Evolutionary conservation across 441 rosid species (phyloP).

Genomic region (Euphorbia celastroides): DNA sequence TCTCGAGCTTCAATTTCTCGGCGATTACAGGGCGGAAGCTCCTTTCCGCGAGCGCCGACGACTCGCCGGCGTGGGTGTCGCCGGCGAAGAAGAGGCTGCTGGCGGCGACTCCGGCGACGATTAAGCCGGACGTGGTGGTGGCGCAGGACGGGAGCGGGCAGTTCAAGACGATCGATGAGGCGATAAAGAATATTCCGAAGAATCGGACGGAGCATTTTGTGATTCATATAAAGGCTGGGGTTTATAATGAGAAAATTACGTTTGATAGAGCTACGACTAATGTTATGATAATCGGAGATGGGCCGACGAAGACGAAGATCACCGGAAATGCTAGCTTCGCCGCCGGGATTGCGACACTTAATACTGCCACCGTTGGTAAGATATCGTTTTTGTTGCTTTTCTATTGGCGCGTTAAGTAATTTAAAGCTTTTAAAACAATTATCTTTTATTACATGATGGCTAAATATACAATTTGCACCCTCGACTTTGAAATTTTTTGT

Average conservation of each 20-base stretch:
- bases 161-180: conserved; percentile 50
- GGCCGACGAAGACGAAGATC: conserved; percentile 55
- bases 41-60: conserved; percentile 17
- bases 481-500: too few relatives aligned
- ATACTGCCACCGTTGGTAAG: conserved; percentile 62
- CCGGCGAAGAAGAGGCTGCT: conserved; percentile 33
- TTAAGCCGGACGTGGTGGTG: conserved; percentile 45
- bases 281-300: conserved; percentile 73
- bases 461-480: too few relatives aligned
- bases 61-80: conserved; percentile 47
- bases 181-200: conserved; percentile 40
- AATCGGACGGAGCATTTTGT: conserved; percentile 33
- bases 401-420: too few relatives aligned
- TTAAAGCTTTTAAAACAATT: too few relatives aligned
- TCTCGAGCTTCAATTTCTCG: conserved; percentile 27
- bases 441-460: too few relatives aligned
- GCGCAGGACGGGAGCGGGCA: conserved; percentile 75
- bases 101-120: conserved; percentile 11
- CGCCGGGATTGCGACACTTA: conserved; percentile 44
- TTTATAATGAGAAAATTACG: conserved; percentile 52
- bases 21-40: conserved; percentile 19
- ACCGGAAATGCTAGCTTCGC: conserved; percentile 44
- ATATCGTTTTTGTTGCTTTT: too few relatives aligned
- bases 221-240: conserved; percentile 60
- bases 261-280: conserved; percentile 31